Conservation (phyloP, 2,329 filamentous ascomycete species). For the Pseudogymnoascus sp. region DNA sequence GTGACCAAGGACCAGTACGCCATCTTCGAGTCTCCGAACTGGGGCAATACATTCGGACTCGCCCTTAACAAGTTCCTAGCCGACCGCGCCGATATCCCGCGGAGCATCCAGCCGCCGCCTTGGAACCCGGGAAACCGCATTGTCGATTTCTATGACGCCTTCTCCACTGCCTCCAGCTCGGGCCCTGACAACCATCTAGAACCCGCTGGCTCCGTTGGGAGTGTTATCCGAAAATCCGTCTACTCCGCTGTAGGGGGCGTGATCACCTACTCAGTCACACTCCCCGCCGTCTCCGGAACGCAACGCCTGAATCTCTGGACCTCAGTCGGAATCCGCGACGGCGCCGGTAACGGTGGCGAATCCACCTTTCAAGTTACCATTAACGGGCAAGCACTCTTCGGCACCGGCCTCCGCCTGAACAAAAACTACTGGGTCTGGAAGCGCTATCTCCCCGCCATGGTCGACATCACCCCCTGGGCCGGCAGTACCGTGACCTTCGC, state of each 20-base stretch:
- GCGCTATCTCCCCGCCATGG: conserved; percentile 15
- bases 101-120: conserved; percentile 12
- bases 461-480: conserved; percentile 15
- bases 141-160: conserved; percentile 14
- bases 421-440: conserved; percentile 16
- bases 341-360: conserved; percentile 15
- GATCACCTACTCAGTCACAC: conserved; percentile 11
- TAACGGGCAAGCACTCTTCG: conserved; percentile 13
- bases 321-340: conserved; percentile 16
- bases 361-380: conserved; percentile 13
- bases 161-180: conserved; percentile 8
- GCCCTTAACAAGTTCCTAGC: conserved; percentile 14
- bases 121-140: conserved; percentile 14
- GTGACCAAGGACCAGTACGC: conserved; percentile 15
- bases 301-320: conserved; percentile 17
- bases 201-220: conserved; percentile 12
- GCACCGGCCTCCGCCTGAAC: conserved; percentile 11
- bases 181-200: conserved; percentile 15
- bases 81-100: conserved; percentile 11
- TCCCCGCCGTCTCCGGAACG: conserved; percentile 9
- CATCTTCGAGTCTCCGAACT: conserved; percentile 14
- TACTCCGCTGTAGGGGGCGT: conserved; percentile 14
- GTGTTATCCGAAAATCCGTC: conserved; percentile 12
- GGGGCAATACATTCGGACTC: conserved; percentile 14
- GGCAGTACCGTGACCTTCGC: conserved; percentile 11